phyloP scores from a whole-genome alignment of 257 asterid genomes.

The Anisodus tanguticus region DNA sequence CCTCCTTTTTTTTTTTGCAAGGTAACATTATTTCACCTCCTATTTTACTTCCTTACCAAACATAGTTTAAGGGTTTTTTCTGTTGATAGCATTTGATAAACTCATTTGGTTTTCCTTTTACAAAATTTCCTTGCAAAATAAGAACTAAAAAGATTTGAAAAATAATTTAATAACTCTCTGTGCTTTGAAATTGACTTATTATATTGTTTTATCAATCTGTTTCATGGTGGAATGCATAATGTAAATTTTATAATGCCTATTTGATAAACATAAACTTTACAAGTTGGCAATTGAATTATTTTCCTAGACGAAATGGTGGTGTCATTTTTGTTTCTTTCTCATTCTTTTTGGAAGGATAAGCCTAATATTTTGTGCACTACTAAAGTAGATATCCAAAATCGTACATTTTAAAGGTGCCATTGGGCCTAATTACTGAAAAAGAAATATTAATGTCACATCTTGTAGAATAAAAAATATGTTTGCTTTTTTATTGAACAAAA shows the following conservation, averaged over 20 bases:
- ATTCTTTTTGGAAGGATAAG: conserved; percentile 21
- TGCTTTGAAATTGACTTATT: conserved; percentile 6
- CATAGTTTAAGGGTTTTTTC: not conserved
- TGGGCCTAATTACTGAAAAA: not conserved
- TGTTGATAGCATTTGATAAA: not conserved
- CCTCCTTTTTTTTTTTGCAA: no score
- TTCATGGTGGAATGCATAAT: conserved; percentile 21
- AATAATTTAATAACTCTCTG: not conserved
- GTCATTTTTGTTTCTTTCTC: conserved; percentile 6
- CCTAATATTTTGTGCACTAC: conserved; percentile 10
- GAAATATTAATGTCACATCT: not conserved
- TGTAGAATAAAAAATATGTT: not conserved
- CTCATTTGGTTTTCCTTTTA: not conserved
- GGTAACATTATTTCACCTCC: not conserved
- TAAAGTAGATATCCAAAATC: not conserved
- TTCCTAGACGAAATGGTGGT: conserved; percentile 14
- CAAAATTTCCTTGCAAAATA: not conserved
- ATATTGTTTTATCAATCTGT: not conserved
- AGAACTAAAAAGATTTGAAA: not conserved
- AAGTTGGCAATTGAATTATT: conserved; percentile 17
- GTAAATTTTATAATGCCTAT: not conserved
- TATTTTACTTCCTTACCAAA: not conserved
- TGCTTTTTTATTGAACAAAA: not conserved
- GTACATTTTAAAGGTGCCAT: not conserved
- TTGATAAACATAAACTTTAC: not conserved